These are phyloP conservation scores for Chrysopogon serrulatus DNA, from an alignment of 176 grass and related monocot species.

Conservation along the genomic window DNA sequence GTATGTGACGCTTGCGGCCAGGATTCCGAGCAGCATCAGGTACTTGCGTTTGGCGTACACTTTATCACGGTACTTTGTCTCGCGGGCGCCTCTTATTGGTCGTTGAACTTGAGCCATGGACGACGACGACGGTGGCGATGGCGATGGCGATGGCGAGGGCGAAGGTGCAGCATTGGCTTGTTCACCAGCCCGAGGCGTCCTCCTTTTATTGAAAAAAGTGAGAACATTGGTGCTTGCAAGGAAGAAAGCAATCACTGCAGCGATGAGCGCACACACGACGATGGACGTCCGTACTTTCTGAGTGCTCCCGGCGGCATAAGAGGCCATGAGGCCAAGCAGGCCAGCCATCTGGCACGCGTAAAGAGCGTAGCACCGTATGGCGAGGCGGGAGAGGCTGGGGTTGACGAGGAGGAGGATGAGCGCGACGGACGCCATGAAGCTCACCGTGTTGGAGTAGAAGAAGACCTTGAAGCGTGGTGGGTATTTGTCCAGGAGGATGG, in stretches of 20 bases:
- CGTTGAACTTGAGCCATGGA: too few species aligned
- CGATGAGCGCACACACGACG: background rate
- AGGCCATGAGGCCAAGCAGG: background rate
- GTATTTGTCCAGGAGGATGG: background rate
- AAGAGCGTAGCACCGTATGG: background rate
- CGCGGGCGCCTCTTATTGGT: background rate
- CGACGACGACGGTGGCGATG: too few species aligned
- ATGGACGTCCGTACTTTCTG: background rate
- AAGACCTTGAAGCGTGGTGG: background rate
- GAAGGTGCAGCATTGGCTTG: too few species aligned
- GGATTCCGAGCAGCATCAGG: too few species aligned
- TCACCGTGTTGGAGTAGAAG: too few species aligned
- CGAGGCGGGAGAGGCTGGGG: background rate
- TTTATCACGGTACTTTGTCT: background rate
- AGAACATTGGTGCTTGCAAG: too few species aligned
- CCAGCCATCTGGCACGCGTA: background rate
- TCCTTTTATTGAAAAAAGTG: too few species aligned
- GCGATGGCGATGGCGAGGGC: too few species aligned
- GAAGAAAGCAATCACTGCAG: background rate
- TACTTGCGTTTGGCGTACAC: background rate
- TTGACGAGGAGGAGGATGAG: conserved; percentile 13
- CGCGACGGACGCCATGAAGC: conserved; percentile 1
- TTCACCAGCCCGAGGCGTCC: too few species aligned
- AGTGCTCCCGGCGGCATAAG: background rate
- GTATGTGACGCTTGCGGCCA: too few species aligned